Evolutionary conservation across 164 flowering plant genomes (phyloP), one percentile per base, ranked within the genome.

Genomic region (Macadamia tetraphylla): DNA sequence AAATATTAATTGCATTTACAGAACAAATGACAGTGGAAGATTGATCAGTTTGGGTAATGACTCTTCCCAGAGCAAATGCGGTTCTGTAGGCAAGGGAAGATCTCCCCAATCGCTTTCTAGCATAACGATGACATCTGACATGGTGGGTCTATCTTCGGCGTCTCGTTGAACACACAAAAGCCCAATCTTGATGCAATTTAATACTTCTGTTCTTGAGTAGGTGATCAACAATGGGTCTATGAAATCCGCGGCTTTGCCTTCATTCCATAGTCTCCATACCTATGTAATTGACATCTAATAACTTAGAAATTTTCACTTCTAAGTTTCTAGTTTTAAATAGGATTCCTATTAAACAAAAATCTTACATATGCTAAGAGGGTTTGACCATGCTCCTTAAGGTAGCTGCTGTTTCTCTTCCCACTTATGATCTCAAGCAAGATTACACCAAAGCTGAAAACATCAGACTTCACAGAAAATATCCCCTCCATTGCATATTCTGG

Each of bases 401-500:
- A 56, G 53, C 56, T 49, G 12, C 18, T 74, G 31, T 64, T 74
- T 65, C 53, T 68, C 30, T 62, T 66, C 30, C 77, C 80, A 29
- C 75, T 77, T n/a, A 74, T 13, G 23, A 74, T 71, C 71, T 77
- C 80, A 7, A 74, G 71, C 42, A 74, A 29, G 3, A 77, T 29
- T 10, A 77, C 75, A 10, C 80, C 77, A 23, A 74, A 67, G 67
- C 77, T 74, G 31, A 55, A 77, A 12, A 71, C 65, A 57, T 77
- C 80, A 12, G 80, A 74, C 32, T 77, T 74, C 12, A 65, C 68
- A 6, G 80, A 77, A 63, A 74, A 77, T 11, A 58, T 14, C 18
- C 80, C 80, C 13, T 68, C 70, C 73, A 71, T 67, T 13, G 77
- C 75, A 68, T 77, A 77, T 61, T 77, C 80, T 9, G 77, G 77